Conservation (phyloP, 2,329 filamentous ascomycete species). For the Fusarium chuoi region DNA sequence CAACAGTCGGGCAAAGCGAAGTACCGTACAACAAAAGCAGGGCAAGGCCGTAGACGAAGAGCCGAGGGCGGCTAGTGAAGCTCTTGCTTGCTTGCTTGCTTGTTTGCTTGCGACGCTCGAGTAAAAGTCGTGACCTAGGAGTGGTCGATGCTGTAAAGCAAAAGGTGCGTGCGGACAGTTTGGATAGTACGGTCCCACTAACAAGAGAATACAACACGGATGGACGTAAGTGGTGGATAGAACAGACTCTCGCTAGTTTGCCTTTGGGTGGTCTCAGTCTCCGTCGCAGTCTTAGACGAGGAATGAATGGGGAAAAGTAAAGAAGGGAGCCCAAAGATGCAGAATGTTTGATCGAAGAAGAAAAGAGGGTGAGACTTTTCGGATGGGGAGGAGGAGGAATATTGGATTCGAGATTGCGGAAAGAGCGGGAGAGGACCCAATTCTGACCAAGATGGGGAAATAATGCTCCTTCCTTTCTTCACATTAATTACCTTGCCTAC, state of each 20-base stretch:
- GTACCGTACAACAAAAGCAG: conserved; percentile 3
- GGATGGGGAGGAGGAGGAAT: conserved; percentile 8
- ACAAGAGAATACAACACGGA: not conserved
- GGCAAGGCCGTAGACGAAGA: conserved; percentile 8
- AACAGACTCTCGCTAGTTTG: conserved; percentile 14
- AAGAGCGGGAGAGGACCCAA: conserved; percentile 28
- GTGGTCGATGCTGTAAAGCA: conserved; percentile 34
- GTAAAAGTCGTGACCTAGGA: conserved; percentile 19
- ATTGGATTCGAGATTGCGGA: conserved; percentile 27
- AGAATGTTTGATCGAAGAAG: conserved; percentile 13
- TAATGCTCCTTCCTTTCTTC: conserved; percentile 17
- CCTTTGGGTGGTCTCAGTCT: conserved; percentile 24
- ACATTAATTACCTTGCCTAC: conserved; percentile 22
- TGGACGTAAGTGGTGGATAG: not conserved
- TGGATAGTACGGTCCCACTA: conserved; percentile 15
- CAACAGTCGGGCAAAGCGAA: conserved; percentile 6
- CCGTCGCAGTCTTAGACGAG: conserved; percentile 23
- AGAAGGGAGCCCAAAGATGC: conserved; percentile 1
- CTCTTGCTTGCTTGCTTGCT: conserved; percentile 19
- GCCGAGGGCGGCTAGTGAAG: conserved; percentile 29
- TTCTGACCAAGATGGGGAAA: conserved; percentile 29
- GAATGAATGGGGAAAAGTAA: conserved; percentile 16
- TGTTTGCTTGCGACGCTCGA: conserved; percentile 28
- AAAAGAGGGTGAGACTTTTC: conserved; percentile 8
- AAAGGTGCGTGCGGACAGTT: conserved; percentile 7